Conservation (phyloP, 2,329 filamentous ascomycete species). For the Juglanconis oblonga region DNA sequence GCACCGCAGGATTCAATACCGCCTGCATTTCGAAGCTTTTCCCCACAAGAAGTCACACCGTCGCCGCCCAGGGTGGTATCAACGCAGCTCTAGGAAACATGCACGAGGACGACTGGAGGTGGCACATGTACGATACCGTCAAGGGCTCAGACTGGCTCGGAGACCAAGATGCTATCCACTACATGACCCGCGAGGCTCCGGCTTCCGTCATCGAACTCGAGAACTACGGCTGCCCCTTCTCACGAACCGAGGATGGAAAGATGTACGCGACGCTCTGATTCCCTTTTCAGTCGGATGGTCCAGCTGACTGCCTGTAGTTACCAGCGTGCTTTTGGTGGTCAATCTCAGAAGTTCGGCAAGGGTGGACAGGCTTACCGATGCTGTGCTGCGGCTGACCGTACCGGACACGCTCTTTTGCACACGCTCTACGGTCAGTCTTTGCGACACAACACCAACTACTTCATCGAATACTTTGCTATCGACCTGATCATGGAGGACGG, state of each 20-base stretch:
- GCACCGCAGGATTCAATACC: slow-evolving; percentile 62
- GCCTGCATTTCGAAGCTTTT: slow-evolving; percentile 86
- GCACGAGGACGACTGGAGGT: slow-evolving; percentile 98
- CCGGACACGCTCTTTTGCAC: slow-evolving; percentile 95
- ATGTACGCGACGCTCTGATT: slow-evolving; percentile 57
- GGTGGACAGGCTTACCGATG: slow-evolving; percentile 97
- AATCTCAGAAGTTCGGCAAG: slow-evolving; percentile 92
- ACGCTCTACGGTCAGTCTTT: slow-evolving; percentile 98
- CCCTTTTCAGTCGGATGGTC: not conserved
- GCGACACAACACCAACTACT: slow-evolving; percentile 98
- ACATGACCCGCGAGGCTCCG: slow-evolving; percentile 95
- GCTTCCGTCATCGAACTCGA: slow-evolving; percentile 91
- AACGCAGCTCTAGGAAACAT: slow-evolving; percentile 90
- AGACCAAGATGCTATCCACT: slow-evolving; percentile 96
- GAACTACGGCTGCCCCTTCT: slow-evolving; percentile 97
- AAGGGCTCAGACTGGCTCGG: slow-evolving; percentile 98
- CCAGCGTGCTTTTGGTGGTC: slow-evolving; percentile 97
- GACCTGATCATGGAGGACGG: slow-evolving; percentile 98
- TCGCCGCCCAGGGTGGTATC: slow-evolving; percentile 80
- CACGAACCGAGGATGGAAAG: slow-evolving; percentile 90
- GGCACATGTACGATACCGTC: slow-evolving; percentile 99
- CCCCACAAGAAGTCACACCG: slow-evolving; percentile 81
- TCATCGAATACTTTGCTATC: slow-evolving; percentile 98
- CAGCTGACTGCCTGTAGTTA: slow-evolving; percentile 54
- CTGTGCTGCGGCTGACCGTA: slow-evolving; percentile 94